Evolutionary conservation across 2,329 filamentous ascomycete genomes (phyloP).

Genomic region (Coniochaeta ligniaria): DNA sequence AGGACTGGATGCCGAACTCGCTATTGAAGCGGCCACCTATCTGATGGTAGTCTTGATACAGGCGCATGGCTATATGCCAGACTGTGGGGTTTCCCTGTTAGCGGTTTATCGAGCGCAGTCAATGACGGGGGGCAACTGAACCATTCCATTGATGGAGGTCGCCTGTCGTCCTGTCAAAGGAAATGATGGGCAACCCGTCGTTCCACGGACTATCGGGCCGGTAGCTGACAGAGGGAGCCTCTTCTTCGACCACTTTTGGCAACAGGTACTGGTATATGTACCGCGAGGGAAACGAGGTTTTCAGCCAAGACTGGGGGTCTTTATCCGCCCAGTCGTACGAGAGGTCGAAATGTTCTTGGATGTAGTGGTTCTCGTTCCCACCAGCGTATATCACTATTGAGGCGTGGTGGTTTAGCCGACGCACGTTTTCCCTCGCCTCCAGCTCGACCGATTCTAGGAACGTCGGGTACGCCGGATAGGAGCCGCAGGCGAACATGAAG

Average conservation of each 20-base stretch:
- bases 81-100: conserved; percentile 20
- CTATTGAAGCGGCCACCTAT: conserved; percentile 69
- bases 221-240: conserved; percentile 51
- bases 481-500: conserved; percentile 76
- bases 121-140: too few relatives aligned
- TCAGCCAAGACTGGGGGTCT: conserved; percentile 67
- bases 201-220: conserved; percentile 69
- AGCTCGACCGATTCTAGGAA: conserved; percentile 58
- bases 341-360: conserved; percentile 60
- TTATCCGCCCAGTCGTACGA: conserved; percentile 68
- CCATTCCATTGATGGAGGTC: conserved; percentile 76
- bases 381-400: conserved; percentile 17
- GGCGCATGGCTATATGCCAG: conserved; percentile 71
- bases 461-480: conserved; percentile 61
- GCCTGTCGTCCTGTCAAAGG: conserved; percentile 62
- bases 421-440: conserved; percentile 46
- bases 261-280: conserved; percentile 74
- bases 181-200: conserved; percentile 37
- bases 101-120: too few relatives aligned
- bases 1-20: conserved; percentile 77
- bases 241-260: conserved; percentile 50
- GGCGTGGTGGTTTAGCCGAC: conserved; percentile 32
- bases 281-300: conserved; percentile 65
- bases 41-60: conserved; percentile 66
- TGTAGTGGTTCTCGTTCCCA: conserved; percentile 51